Conservation (phyloP, 306 rosid species). For the Benincasa hispida region DNA sequence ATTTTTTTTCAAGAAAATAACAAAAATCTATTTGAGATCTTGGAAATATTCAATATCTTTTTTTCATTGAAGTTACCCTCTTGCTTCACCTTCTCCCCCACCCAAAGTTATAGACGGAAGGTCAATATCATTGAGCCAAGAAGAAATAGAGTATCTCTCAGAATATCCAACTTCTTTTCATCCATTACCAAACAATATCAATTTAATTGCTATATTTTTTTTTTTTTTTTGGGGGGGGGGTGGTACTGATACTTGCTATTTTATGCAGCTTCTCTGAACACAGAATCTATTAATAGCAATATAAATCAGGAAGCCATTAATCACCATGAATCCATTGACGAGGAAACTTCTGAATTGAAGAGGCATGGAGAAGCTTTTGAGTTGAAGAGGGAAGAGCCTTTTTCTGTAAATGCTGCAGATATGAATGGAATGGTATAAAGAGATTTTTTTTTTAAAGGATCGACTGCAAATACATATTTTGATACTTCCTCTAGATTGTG, state of each 20-base stretch:
- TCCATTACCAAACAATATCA: not conserved
- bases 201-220: not conserved
- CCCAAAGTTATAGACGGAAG: not conserved
- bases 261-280: conserved; percentile 44
- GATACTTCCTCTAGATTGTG: not conserved
- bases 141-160: not conserved
- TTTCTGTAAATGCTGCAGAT: conserved; percentile 30
- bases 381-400: conserved; percentile 25
- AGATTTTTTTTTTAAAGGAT: conserved; percentile 16
- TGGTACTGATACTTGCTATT: conserved; percentile 17
- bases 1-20: not conserved
- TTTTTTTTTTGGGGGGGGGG: too few relatives aligned
- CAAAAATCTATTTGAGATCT: not conserved
- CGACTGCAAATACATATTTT: not conserved
- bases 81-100: not conserved
- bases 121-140: not conserved
- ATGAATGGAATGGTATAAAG: conserved; percentile 34
- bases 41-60: not conserved
- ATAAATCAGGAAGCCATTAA: conserved; percentile 33
- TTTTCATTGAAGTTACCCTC: not conserved
- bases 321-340: conserved; percentile 21
- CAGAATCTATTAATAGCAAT: conserved; percentile 22
- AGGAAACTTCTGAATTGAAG: conserved; percentile 27
- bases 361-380: conserved; percentile 30
- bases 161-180: not conserved